Evolutionary conservation across 345 rosid species (phyloP).

Genomic region (Moricandia moricandioides): DNA sequence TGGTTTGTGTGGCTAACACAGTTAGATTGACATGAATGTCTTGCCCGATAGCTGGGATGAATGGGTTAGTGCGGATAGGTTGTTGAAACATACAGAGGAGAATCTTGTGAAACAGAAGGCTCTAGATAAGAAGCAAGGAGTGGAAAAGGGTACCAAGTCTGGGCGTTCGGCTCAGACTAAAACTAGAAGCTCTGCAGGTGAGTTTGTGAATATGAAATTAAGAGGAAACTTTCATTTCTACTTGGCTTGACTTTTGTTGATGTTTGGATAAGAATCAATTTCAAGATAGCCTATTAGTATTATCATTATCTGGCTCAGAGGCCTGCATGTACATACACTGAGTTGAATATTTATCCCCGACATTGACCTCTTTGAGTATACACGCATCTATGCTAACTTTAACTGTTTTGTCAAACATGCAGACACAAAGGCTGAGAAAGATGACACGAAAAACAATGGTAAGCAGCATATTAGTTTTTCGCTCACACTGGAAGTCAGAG

Average conservation of each 20-base stretch:
- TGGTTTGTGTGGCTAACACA: neutral
- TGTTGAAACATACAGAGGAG: slow-evolving; percentile 65
- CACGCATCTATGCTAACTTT: neutral
- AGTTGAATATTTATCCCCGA: neutral
- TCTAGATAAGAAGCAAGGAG: slow-evolving; percentile 56
- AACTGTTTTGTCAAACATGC: slow-evolving; percentile 19
- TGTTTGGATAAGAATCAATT: neutral
- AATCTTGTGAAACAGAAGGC: slow-evolving; percentile 65
- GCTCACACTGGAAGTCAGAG: neutral
- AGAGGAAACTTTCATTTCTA: neutral
- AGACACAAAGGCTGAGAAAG: slow-evolving; percentile 85
- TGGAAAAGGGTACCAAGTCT: slow-evolving; percentile 60
- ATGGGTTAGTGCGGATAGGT: slow-evolving; percentile 78
- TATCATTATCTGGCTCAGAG: neutral
- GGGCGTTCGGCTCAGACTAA: slow-evolving; percentile 61
- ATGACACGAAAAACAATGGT: slow-evolving; percentile 77
- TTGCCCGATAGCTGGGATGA: slow-evolving; percentile 89
- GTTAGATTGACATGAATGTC: slow-evolving; percentile 41
- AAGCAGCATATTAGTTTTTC: slow-evolving; percentile 5
- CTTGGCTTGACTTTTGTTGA: neutral
- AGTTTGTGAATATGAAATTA: slow-evolving; percentile 6
- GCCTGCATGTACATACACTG: neutral
- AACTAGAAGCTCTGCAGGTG: slow-evolving; percentile 61
- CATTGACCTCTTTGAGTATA: neutral
- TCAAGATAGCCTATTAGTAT: neutral